phyloP scores from a whole-genome alignment of 1,284 basidiomycete genomes.

The Megacollybia platyphylla region DNA sequence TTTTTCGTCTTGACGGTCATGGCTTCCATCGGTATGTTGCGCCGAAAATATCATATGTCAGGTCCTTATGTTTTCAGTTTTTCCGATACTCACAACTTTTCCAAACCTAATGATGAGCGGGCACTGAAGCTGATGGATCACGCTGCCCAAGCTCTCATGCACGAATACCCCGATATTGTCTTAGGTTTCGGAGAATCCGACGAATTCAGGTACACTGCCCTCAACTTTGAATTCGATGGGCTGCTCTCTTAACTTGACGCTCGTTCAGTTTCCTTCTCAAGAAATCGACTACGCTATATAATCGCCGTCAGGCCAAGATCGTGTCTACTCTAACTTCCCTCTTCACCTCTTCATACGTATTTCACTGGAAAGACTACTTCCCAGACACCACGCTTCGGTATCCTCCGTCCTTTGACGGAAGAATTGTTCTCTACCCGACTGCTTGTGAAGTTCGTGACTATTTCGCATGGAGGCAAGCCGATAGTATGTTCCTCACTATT shows the following conservation, averaged over 20 bases:
- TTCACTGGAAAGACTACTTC: constrained; percentile 76
- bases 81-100: constrained; percentile 72
- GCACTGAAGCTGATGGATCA: constrained; percentile 90
- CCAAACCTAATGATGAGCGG: constrained; percentile 84
- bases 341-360: constrained; percentile 90
- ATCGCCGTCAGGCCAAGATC: constrained; percentile 82
- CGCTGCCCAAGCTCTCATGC: constrained; percentile 76
- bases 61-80: constrained; percentile 39
- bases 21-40: constrained; percentile 78
- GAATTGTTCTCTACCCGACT: constrained; percentile 78
- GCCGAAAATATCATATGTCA: not conserved
- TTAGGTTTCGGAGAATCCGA: constrained; percentile 94
- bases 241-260: constrained; percentile 1
- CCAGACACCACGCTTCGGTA: constrained; percentile 60
- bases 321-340: constrained; percentile 79
- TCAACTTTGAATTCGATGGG: not conserved
- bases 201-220: constrained; percentile 68
- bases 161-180: constrained; percentile 70
- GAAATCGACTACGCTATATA: constrained; percentile 68
- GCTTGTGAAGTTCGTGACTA: constrained; percentile 76
- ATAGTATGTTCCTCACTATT: constrained; percentile 50
- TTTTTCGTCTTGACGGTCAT: constrained; percentile 88
- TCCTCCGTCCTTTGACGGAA: constrained; percentile 87
- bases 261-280: constrained; percentile 72
- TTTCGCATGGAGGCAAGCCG: constrained; percentile 91